phyloP scores from a whole-genome alignment of 2,329 filamentous ascomycete genomes.

The Albophoma yamanashiensis region DNA sequence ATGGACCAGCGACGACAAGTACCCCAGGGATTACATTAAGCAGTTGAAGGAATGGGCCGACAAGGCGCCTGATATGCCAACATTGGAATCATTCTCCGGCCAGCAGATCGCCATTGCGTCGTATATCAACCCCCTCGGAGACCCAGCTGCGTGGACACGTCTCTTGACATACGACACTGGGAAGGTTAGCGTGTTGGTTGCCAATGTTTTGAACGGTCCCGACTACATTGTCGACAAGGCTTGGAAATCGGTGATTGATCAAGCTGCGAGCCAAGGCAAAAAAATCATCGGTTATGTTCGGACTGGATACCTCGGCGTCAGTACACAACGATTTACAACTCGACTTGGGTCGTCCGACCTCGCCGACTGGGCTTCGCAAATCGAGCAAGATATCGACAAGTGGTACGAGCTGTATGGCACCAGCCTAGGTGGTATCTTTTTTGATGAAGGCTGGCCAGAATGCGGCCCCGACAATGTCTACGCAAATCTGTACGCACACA shows the following conservation, averaged over 20 bases:
- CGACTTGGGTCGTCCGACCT: not conserved
- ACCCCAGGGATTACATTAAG: not conserved
- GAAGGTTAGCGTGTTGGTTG: too few species aligned
- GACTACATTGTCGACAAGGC: too few species aligned
- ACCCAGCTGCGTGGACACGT: too few species aligned
- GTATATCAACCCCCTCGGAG: too few species aligned
- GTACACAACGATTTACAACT: not conserved
- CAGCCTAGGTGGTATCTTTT: not conserved
- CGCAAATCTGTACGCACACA: not conserved
- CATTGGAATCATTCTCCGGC: not conserved
- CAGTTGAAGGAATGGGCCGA: not conserved
- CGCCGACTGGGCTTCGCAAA: not conserved
- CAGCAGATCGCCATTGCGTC: too few species aligned
- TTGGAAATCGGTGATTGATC: not conserved
- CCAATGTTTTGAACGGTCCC: too few species aligned
- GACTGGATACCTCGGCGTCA: not conserved
- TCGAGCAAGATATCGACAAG: not conserved
- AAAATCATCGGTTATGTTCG: not conserved
- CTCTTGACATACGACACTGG: too few species aligned
- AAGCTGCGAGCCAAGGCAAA: not conserved
- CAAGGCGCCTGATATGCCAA: not conserved
- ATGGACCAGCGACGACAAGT: not conserved
- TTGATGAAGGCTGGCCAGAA: not conserved
- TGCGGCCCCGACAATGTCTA: not conserved
- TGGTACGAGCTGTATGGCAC: not conserved